Evolutionary conservation across 805 yeast genomes (phyloP).

Genomic region (Saturnispora dispora): DNA sequence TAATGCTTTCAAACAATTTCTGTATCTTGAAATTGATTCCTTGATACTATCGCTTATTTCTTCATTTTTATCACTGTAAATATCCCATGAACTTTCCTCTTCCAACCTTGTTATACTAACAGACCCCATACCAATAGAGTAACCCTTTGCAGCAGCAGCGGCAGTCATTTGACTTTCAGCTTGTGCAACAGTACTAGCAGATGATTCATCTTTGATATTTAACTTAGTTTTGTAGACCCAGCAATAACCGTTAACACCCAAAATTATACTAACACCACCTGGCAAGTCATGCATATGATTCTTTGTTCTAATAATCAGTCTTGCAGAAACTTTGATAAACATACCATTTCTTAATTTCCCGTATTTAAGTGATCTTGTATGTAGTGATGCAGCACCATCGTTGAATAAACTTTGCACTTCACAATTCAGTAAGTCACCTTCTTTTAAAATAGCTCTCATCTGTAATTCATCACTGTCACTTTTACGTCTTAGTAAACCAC

Average conservation of each 20-base stretch:
- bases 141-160: conserved; percentile 25
- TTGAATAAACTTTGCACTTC: conserved; percentile 86
- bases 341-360: conserved; percentile 92
- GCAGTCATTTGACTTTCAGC: conserved; percentile 33
- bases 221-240: conserved; percentile 73
- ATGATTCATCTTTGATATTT: conserved; percentile 9
- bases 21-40: conserved; percentile 73
- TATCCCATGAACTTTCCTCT: conserved; percentile 85
- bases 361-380: conserved; percentile 89
- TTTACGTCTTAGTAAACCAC: conserved; percentile 90
- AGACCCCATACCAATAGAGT: conserved; percentile 49
- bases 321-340: conserved; percentile 71
- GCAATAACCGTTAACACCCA: conserved; percentile 91
- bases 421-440: conserved; percentile 91
- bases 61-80: conserved; percentile 85
- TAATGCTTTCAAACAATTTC: conserved; percentile 73
- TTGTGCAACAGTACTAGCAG: conserved; percentile 9
- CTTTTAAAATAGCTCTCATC: conserved; percentile 89
- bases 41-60: conserved; percentile 52
- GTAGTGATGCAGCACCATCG: conserved; percentile 90
- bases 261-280: conserved; percentile 81
- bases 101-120: conserved; percentile 77
- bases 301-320: conserved; percentile 74
- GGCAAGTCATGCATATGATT: conserved; percentile 85
- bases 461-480: conserved; percentile 93